Conservation (phyloP, 495 filamentous ascomycete genomes). For the Podospora sp. region DNA sequence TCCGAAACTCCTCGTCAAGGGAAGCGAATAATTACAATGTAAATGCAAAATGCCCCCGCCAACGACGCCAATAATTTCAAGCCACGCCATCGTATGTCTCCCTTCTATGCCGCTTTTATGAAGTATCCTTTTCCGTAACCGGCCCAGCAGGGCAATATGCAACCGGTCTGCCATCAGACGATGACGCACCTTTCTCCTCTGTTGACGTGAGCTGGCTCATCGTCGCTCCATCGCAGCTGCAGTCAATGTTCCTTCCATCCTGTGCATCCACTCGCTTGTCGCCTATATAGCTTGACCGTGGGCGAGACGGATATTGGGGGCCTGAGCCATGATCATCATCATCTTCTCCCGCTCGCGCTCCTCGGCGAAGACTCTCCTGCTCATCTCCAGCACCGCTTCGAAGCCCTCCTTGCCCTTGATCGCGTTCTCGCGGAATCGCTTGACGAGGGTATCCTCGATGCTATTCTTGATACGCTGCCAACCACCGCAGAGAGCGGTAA, state of each 20-base stretch:
- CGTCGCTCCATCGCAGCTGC: too few species aligned
- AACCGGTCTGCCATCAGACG: not conserved
- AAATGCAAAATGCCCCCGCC: slow-evolving; percentile 21
- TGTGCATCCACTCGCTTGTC: not conserved
- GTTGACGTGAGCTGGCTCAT: too few species aligned
- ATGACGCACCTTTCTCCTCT: not conserved
- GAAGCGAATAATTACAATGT: slow-evolving; percentile 12
- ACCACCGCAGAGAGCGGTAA: slow-evolving; percentile 91
- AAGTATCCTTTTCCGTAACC: slow-evolving; percentile 16
- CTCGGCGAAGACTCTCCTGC: slow-evolving; percentile 86
- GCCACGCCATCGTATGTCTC: slow-evolving; percentile 11
- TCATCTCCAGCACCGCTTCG: slow-evolving; percentile 92
- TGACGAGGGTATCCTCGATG: slow-evolving; percentile 89
- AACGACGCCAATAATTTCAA: slow-evolving; percentile 7
- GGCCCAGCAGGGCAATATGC: not conserved
- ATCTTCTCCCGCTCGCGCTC: slow-evolving; percentile 58
- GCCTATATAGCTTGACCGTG: not conserved
- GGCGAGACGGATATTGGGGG: slow-evolving; percentile 35
- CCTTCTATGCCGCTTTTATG: slow-evolving; percentile 22
- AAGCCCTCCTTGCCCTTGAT: slow-evolving; percentile 87
- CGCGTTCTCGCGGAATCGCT: slow-evolving; percentile 89
- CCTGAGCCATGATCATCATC: slow-evolving; percentile 33
- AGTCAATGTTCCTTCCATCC: too few species aligned
- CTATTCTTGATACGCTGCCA: slow-evolving; percentile 94
- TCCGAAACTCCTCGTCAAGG: slow-evolving; percentile 7